Evolutionary conservation across 2,329 filamentous ascomycete genomes (phyloP).

Genomic region (Dactylonectria macrodidyma): DNA sequence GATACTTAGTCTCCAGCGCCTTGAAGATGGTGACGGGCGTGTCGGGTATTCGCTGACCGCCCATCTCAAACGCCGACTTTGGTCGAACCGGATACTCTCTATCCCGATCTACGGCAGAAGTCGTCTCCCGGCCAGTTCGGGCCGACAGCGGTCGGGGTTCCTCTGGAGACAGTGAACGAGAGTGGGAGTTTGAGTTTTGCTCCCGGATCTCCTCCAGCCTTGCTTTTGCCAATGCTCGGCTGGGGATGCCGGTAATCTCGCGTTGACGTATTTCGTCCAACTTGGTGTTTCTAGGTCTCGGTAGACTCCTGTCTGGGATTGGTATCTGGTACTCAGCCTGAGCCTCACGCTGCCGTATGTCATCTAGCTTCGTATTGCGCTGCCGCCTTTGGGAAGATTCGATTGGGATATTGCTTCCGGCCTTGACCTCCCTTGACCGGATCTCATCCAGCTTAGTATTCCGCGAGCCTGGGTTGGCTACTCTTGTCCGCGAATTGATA

Average conservation of each 20-base stretch:
- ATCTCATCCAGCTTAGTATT: constrained; percentile 65
- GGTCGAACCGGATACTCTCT: constrained; percentile 39
- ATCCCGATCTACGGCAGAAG: constrained; percentile 24
- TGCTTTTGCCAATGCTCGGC: constrained; percentile 63
- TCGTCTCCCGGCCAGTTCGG: constrained; percentile 34
- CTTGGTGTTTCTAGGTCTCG: constrained; percentile 58
- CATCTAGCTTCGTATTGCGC: constrained; percentile 54
- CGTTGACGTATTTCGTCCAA: constrained; percentile 64
- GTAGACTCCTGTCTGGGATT: constrained; percentile 48
- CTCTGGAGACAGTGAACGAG: constrained; percentile 60
- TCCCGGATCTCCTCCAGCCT: constrained; percentile 68
- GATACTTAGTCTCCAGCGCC: constrained; percentile 35
- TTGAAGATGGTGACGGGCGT: constrained; percentile 60
- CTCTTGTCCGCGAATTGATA: constrained; percentile 48
- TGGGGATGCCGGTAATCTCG: constrained; percentile 62
- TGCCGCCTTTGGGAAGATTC: constrained; percentile 36
- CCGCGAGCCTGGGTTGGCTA: constrained; percentile 49
- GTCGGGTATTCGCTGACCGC: constrained; percentile 55
- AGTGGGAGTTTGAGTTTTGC: constrained; percentile 65
- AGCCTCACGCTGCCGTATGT: constrained; percentile 54
- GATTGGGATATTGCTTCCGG: constrained; percentile 46
- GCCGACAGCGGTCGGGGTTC: constrained; percentile 51
- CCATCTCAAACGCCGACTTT: constrained; percentile 46
- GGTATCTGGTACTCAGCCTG: constrained; percentile 52
- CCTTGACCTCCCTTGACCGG: constrained; percentile 57